Evolutionary conservation across 306 rosid genomes (phyloP).

Genomic region (Medicago ruthenica): DNA sequence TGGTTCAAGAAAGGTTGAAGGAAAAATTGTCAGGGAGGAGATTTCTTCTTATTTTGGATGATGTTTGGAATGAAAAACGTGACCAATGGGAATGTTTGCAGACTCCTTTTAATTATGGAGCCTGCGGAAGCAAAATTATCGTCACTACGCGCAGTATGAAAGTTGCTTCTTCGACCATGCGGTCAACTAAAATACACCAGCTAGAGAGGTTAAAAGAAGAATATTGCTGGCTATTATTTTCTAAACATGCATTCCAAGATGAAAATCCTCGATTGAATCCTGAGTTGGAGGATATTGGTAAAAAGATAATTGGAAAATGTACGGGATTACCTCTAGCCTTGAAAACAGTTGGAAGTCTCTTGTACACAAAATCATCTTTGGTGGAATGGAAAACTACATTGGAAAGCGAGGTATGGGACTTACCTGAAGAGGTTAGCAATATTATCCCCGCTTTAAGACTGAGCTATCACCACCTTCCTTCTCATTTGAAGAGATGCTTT

Average conservation of each 20-base stretch:
- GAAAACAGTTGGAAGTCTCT: background rate
- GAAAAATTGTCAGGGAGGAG: background rate
- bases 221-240: background rate
- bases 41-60: background rate
- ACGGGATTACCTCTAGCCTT: background rate
- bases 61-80: background rate
- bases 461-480: background rate
- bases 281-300: background rate
- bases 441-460: background rate
- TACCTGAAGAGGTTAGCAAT: background rate
- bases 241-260: background rate
- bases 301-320: background rate
- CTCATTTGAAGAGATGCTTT: background rate
- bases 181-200: background rate
- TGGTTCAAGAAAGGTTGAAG: background rate
- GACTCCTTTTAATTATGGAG: background rate
- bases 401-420: background rate
- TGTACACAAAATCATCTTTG: background rate
- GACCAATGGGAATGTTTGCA: constrained; percentile 18
- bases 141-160: constrained; percentile 3
- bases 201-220: background rate
- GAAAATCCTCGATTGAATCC: background rate
- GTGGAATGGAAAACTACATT: background rate
- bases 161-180: constrained; percentile 12
- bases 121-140: constrained; percentile 1